Base-by-base conservation (phyloP, 345 rosid species). In the Populus simonii region DNA sequence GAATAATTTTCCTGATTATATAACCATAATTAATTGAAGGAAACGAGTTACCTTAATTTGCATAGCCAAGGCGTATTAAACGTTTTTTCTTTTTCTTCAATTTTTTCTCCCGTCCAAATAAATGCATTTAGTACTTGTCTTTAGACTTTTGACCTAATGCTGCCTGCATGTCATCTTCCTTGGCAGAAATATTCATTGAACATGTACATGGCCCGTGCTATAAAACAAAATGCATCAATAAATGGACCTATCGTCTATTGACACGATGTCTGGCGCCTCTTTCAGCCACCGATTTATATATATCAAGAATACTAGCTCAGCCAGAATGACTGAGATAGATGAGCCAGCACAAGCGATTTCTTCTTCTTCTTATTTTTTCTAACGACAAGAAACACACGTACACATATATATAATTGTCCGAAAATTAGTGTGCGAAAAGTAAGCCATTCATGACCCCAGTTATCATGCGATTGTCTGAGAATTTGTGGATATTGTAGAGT, bases 101-200 rank as follows among this genome's bases (percentile, higher is more conserved):
- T n/a, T 23, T 23, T 4, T 23, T 4, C 11, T n/a, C 13, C 65
- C 7, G 11, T 59, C 27, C 13, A 23, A 23, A 59, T 59, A 10
- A 23, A 10, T 53, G 59, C 11, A 53, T 53, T 53, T 53, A n/a
- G n/a, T n/a, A 6, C 23, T 53, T 53, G 59, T 53, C 59, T 33
- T 33, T 10, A 41, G 45, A 41, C 12, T 10, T 3, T 23, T 59
- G 10, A n/a, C 65, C 29, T 59, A 10, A 23, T 10, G 5, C 65
- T 1, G 25, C 16, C 11, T n/a, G 29, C 1, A 0, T 3, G 0
- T 12, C 51, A 1, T 12, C 29, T n/a, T 4, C 6, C 29, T 0
- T 15, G 51, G 51, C 51, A 47, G 51, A 47, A 10, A 47, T 47
- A 47, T 47, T 47, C 51, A 47, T 47, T 13, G 12, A 47, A 47